Evolutionary conservation across 305 asterid species (phyloP).

Genomic region (Rubia balearica): DNA sequence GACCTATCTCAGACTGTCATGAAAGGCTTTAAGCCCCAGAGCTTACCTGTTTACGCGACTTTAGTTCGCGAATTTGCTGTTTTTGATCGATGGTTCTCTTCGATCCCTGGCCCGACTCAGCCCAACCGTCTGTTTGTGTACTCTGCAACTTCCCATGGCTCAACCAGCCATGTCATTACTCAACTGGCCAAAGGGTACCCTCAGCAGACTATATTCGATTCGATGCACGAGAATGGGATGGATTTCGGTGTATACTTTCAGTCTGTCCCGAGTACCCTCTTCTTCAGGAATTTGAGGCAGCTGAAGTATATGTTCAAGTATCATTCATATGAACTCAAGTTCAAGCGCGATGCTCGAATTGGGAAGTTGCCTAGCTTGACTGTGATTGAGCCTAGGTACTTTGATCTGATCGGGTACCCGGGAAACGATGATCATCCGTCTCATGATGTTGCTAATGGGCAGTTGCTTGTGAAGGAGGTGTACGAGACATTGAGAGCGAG

Average conservation of each 20-base stretch:
- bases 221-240: slow-evolving; percentile 44
- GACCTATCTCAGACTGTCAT: slow-evolving; percentile 55
- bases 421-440: slow-evolving; percentile 91
- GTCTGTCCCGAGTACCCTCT: slow-evolving; percentile 55
- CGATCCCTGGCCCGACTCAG: slow-evolving; percentile 72
- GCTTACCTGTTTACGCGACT: slow-evolving; percentile 39
- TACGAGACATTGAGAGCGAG: slow-evolving; percentile 63
- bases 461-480: slow-evolving; percentile 66
- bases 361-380: slow-evolving; percentile 59
- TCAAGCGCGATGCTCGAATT: slow-evolving; percentile 52
- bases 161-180: slow-evolving; percentile 50
- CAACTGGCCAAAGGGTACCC: slow-evolving; percentile 59
- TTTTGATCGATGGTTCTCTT: slow-evolving; percentile 59
- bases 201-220: slow-evolving; percentile 65
- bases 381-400: slow-evolving; percentile 78
- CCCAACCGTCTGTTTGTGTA: slow-evolving; percentile 61
- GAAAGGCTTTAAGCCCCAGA: slow-evolving; percentile 67
- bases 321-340: slow-evolving; percentile 46
- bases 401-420: slow-evolving; percentile 48
- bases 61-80: slow-evolving; percentile 53
- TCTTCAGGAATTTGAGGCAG: slow-evolving; percentile 57
- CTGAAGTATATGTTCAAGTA: slow-evolving; percentile 61
- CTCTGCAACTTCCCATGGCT: slow-evolving; percentile 85
- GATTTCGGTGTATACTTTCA: slow-evolving; percentile 62
- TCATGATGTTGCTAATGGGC: slow-evolving; percentile 86